Percentiles rank a stretch among this genome's conserved stretches.
Evolutionary conservation across 2,329 filamentous ascomycete species (phyloP).

Genomic region (Graphilbum ipis-grandicollis): DNA sequence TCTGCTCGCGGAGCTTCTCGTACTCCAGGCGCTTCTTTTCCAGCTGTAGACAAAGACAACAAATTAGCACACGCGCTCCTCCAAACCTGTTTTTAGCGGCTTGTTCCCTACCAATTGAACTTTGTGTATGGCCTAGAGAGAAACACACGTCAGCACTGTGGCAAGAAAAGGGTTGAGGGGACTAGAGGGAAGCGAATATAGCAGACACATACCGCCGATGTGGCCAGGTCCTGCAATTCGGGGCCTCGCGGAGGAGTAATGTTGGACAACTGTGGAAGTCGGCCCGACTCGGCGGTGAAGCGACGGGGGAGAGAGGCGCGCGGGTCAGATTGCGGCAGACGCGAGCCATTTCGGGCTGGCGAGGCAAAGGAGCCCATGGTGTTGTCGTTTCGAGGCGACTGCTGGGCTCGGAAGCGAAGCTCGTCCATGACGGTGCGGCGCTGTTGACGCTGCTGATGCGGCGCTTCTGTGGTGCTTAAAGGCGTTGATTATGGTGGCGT

Average conservation of each 20-base stretch:
- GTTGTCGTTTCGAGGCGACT: constrained; percentile 60
- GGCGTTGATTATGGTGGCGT: no score
- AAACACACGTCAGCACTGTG: no score
- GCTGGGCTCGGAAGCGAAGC: constrained; percentile 59
- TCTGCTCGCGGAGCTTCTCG: constrained; percentile 78
- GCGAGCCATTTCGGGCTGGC: constrained; percentile 51
- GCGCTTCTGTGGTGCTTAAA: no score
- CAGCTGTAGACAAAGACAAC: constrained; percentile 36
- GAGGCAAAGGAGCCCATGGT: constrained; percentile 59
- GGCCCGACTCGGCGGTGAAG: constrained; percentile 82
- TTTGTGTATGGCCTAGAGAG: constrained; percentile 44
- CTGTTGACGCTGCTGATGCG: neutral
- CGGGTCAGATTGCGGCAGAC: constrained; percentile 48
- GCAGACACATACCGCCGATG: constrained; percentile 13
- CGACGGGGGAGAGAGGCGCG: constrained; percentile 70
- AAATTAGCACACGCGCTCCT: no score
- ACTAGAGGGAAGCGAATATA: neutral
- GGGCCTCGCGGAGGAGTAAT: constrained; percentile 34
- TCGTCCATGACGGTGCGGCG: constrained; percentile 42
- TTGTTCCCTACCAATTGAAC: constrained; percentile 53
- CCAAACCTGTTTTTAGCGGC: neutral
- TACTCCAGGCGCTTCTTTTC: constrained; percentile 90
- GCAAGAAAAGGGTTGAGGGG: neutral
- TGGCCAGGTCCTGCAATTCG: constrained; percentile 32
- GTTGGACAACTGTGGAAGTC: constrained; percentile 58